phyloP scores from a whole-genome alignment of 2,329 filamentous ascomycete genomes.

The Chaetothyriales sp. region DNA sequence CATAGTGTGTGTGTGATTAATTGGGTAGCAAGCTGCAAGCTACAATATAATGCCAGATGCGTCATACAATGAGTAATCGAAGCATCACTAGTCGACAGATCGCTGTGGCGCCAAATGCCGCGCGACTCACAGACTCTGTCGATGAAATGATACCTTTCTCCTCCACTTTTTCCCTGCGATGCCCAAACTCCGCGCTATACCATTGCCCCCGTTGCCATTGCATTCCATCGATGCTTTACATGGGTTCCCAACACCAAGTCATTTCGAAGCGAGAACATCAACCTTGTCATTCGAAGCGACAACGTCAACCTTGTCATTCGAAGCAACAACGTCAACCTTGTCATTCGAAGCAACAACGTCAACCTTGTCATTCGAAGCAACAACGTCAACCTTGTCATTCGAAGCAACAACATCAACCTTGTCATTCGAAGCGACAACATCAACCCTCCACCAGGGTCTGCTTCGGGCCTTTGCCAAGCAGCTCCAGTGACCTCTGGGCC shows the following conservation, averaged over 20 bases:
- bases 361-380: constrained; percentile 43
- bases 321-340: constrained; percentile 42
- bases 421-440: constrained; percentile 6
- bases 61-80: neutral
- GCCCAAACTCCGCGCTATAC: neutral
- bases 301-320: constrained; percentile 44
- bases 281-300: neutral
- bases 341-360: constrained; percentile 7
- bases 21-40: neutral
- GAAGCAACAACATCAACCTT: constrained; percentile 41
- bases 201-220: neutral
- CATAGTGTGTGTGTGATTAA: neutral
- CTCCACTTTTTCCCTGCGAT: neutral
- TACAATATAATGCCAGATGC: neutral
- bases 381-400: constrained; percentile 44
- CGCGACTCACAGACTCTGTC: neutral
- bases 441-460: constrained; percentile 66
- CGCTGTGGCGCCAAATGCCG: neutral
- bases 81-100: neutral
- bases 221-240: neutral
- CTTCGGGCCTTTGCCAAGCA: constrained; percentile 66
- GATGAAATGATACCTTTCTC: neutral
- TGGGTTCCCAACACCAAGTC: neutral
- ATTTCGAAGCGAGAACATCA: neutral
- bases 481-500: constrained; percentile 76